Evolutionary conservation across 352 stramenopile species (phyloP).

Genomic region (Pilasporangium apinafurcum): DNA sequence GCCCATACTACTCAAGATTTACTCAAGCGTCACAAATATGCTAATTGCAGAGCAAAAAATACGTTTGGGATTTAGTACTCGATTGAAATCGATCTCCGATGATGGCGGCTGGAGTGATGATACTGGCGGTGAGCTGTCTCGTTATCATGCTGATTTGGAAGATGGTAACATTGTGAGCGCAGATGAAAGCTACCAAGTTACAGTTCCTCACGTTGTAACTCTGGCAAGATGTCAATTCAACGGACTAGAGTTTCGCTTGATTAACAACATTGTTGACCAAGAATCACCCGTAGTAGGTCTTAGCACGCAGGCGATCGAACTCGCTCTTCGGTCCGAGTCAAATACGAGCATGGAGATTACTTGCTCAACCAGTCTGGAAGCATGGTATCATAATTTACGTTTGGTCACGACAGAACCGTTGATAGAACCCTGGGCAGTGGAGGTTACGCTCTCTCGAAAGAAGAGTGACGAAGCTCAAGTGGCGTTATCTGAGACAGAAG

Average conservation of each 20-base stretch:
- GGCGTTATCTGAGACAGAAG: background rate
- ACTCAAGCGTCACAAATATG: slow-evolving; percentile 21
- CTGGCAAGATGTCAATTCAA: slow-evolving; percentile 24
- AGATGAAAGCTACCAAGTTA: background rate
- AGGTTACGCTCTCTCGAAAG: slow-evolving; percentile 29
- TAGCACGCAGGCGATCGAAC: slow-evolving; percentile 30
- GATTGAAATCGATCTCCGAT: slow-evolving; percentile 26
- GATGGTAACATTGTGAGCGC: slow-evolving; percentile 1
- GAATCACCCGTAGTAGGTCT: slow-evolving; percentile 71
- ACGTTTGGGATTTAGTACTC: slow-evolving; percentile 24
- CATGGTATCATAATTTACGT: slow-evolving; percentile 82
- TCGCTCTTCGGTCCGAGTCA: slow-evolving; percentile 21
- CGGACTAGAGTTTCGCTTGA: slow-evolving; percentile 56
- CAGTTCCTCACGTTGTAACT: slow-evolving; percentile 9
- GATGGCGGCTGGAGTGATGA: slow-evolving; percentile 40
- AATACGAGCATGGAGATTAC: slow-evolving; percentile 25
- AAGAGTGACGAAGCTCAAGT: slow-evolving; percentile 10
- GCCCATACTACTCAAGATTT: slow-evolving; percentile 56
- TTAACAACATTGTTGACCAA: slow-evolving; percentile 82
- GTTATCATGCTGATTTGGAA: slow-evolving; percentile 29
- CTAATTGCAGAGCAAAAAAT: slow-evolving; percentile 34
- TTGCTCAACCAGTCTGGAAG: slow-evolving; percentile 44
- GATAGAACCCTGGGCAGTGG: slow-evolving; percentile 72
- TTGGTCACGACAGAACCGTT: slow-evolving; percentile 76
- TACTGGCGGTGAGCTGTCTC: slow-evolving; percentile 15